Conservation (phyloP, 2,329 filamentous ascomycete genomes). For the Thelonectria rubi region DNA sequence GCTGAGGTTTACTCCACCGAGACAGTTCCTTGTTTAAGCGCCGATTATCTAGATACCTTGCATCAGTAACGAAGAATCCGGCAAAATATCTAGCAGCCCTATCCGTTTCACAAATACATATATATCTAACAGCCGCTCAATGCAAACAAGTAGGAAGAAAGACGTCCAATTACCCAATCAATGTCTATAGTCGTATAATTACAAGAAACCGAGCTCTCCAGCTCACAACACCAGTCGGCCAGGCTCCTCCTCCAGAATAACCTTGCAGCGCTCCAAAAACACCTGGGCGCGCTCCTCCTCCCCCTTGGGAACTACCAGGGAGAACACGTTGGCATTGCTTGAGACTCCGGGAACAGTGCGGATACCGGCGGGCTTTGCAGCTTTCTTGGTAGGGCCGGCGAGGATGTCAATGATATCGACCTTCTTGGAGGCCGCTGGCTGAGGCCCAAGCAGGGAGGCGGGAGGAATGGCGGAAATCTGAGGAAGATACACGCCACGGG, state of each 20-base stretch:
- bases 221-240: conserved; percentile 73
- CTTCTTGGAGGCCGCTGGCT: conserved; percentile 45
- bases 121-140: no score
- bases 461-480: conserved; percentile 70
- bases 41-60: no score
- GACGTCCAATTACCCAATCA: conserved; percentile 28
- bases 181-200: conserved; percentile 42
- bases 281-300: conserved; percentile 84
- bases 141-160: conserved; percentile 5
- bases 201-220: conserved; percentile 41
- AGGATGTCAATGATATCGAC: conserved; percentile 87
- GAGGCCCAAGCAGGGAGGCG: conserved; percentile 50
- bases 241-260: conserved; percentile 81
- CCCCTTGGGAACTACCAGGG: conserved; percentile 77
- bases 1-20: no score
- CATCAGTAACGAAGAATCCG: no score
- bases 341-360: conserved; percentile 57
- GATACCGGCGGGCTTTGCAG: conserved; percentile 39
- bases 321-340: conserved; percentile 79
- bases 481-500: conserved; percentile 74
- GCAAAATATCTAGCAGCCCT: no score
- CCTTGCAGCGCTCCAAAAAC: conserved; percentile 89
- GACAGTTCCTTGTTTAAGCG: no score
- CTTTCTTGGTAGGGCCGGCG: conserved; percentile 51
- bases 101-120: no score